Percentiles rank a stretch among this genome's conserved stretches.
Conservation (phyloP, 2,329 filamentous ascomycete genomes). For the Hypoxylon sp. region DNA sequence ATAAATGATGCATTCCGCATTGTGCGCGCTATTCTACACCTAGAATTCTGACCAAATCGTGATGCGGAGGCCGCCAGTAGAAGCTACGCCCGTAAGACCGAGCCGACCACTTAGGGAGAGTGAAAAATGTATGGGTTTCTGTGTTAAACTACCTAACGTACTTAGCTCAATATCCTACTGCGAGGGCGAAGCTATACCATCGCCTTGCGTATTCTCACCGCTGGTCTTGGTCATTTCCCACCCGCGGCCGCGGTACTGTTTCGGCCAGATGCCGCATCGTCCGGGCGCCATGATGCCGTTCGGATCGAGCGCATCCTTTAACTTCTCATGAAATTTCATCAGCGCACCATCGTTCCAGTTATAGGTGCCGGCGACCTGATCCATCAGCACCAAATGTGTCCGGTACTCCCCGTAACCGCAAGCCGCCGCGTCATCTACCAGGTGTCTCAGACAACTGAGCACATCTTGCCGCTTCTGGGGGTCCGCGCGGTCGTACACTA, state of each 20-base stretch:
- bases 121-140: background rate
- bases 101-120: no score
- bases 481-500: conserved; percentile 50
- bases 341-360: conserved; percentile 56
- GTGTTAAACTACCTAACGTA: background rate
- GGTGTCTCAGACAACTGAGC: conserved; percentile 46
- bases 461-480: conserved; percentile 42
- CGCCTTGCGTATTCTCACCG: conserved; percentile 49
- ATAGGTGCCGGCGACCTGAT: conserved; percentile 58
- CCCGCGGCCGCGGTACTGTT: conserved; percentile 49
- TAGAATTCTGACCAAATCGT: background rate
- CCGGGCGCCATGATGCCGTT: conserved; percentile 52
- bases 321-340: conserved; percentile 55
- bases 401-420: conserved; percentile 59
- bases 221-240: conserved; percentile 54
- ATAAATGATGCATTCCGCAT: background rate
- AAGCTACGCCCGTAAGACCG: no score
- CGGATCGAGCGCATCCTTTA: conserved; percentile 59
- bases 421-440: conserved; percentile 55
- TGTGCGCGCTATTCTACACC: no score
- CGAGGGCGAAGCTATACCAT: conserved; percentile 42
- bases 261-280: conserved; percentile 51
- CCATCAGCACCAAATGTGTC: conserved; percentile 59
- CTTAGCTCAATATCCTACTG: background rate
- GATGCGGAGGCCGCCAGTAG: no score